phyloP scores from a whole-genome alignment of 2,329 filamentous ascomycete genomes.

The Neurospora sp. region DNA sequence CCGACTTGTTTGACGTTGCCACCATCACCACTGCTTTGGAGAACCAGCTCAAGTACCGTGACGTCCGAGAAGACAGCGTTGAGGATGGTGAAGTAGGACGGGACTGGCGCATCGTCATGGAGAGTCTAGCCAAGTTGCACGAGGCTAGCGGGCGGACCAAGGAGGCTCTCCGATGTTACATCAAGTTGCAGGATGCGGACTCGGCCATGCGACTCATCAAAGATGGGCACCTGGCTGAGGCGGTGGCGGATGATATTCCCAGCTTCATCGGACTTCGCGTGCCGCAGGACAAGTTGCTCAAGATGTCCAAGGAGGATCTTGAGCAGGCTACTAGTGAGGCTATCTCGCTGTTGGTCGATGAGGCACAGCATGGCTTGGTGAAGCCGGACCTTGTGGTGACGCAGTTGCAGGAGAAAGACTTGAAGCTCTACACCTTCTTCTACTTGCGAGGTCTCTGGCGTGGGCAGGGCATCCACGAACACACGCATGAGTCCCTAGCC shows the following conservation, averaged over 20 bases:
- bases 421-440: conserved; percentile 77
- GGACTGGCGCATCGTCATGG: conserved; percentile 87
- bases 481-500: conserved; percentile 44
- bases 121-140: conserved; percentile 74
- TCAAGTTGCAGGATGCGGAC: conserved; percentile 84
- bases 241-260: conserved; percentile 81
- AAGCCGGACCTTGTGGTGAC: conserved; percentile 66
- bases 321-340: conserved; percentile 75
- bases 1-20: conserved; percentile 72
- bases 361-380: conserved; percentile 82
- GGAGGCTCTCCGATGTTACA: conserved; percentile 82
- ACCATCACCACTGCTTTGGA: conserved; percentile 71
- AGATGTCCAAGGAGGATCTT: conserved; percentile 59
- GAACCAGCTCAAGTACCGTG: conserved; percentile 67
- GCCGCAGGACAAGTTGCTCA: conserved; percentile 55
- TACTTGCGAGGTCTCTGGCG: conserved; percentile 83
- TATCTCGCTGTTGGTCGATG: conserved; percentile 77
- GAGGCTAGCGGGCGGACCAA: conserved; percentile 71
- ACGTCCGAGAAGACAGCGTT: conserved; percentile 65
- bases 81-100: conserved; percentile 62
- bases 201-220: conserved; percentile 77
- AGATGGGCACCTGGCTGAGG: conserved; percentile 82
- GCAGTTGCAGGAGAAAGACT: conserved; percentile 60
- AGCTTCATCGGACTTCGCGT: conserved; percentile 84
- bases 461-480: conserved; percentile 54